A percentile compares a stretch with the other conserved stretches of the same genome.
Conservation (phyloP, 352 stramenopile genomes). For the Phytophthora palmivora region DNA sequence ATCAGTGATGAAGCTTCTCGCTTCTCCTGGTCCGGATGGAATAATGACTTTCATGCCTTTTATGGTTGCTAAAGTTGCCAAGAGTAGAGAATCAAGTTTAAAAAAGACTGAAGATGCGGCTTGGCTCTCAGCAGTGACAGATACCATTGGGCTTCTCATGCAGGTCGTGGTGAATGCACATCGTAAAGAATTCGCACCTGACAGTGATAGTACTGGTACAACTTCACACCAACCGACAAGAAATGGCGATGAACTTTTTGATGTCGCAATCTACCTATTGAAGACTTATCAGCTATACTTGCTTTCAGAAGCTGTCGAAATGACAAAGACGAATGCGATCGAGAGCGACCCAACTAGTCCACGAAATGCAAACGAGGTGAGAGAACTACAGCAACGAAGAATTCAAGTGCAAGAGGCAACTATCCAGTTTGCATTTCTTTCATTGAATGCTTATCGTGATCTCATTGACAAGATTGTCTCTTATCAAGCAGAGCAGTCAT, state of each 20-base stretch:
- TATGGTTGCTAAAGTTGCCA: constrained; percentile 8
- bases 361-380: constrained; percentile 17
- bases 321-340: constrained; percentile 53
- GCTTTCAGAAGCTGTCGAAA: constrained; percentile 73
- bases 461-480: constrained; percentile 52
- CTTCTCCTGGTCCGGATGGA: constrained; percentile 62
- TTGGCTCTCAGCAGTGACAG: constrained; percentile 37
- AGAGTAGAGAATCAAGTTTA: constrained; percentile 5
- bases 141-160: constrained; percentile 54
- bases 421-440: constrained; percentile 68
- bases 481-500: constrained; percentile 62
- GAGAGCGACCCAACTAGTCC: constrained; percentile 7
- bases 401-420: constrained; percentile 74
- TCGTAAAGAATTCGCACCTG: constrained; percentile 16
- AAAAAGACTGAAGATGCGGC: constrained; percentile 11
- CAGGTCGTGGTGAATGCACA: constrained; percentile 41
- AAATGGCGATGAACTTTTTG: constrained; percentile 32
- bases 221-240: not conserved
- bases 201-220: constrained; percentile 1
- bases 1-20: constrained; percentile 62
- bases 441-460: constrained; percentile 67
- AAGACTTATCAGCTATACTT: constrained; percentile 83
- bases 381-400: constrained; percentile 30
- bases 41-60: constrained; percentile 78
- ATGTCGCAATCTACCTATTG: constrained; percentile 57